Conservation (phyloP, 2,329 filamentous ascomycete species). For the Sporothrix luriei region DNA sequence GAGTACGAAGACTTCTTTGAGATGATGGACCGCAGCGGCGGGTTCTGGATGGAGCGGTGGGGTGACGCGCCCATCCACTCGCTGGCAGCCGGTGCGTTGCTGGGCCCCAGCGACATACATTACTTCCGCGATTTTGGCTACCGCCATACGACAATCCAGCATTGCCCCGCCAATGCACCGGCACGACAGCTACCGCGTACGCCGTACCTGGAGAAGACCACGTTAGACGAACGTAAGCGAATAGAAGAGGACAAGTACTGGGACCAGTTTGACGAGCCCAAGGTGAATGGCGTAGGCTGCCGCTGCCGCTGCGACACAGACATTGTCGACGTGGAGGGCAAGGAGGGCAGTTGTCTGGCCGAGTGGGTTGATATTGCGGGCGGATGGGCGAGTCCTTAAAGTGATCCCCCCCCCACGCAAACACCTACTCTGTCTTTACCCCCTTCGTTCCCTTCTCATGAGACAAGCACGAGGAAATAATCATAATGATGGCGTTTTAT, state of each 20-base stretch:
- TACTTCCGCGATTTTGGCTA: constrained; percentile 99
- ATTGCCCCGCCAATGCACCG: constrained; percentile 94
- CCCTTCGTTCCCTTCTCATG: neutral
- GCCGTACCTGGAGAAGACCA: constrained; percentile 81
- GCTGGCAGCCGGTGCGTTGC: constrained; percentile 84
- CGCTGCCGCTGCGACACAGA: constrained; percentile 96
- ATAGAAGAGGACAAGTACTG: constrained; percentile 95
- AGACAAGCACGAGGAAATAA: constrained; percentile 31
- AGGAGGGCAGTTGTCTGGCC: constrained; percentile 89
- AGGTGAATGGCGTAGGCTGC: constrained; percentile 96
- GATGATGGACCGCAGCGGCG: constrained; percentile 97
- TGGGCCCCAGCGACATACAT: constrained; percentile 82
- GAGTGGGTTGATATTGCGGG: constrained; percentile 98
- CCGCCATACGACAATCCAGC: constrained; percentile 96
- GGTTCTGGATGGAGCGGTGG: constrained; percentile 99
- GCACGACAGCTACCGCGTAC: constrained; percentile 78
- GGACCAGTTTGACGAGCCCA: constrained; percentile 81
- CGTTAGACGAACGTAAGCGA: constrained; percentile 77
- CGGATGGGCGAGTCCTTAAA: constrained; percentile 69
- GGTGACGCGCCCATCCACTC: constrained; percentile 98
- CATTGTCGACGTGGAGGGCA: constrained; percentile 95
- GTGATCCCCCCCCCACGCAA: too few relatives aligned
- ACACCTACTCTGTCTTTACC: neutral
- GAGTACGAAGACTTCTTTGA: constrained; percentile 98
- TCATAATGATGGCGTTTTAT: constrained; percentile 34